Evolutionary conservation across 2,329 filamentous ascomycete species (phyloP), one percentile per base, ranked within the genome.

Genomic region (Talaromyces piceae): DNA sequence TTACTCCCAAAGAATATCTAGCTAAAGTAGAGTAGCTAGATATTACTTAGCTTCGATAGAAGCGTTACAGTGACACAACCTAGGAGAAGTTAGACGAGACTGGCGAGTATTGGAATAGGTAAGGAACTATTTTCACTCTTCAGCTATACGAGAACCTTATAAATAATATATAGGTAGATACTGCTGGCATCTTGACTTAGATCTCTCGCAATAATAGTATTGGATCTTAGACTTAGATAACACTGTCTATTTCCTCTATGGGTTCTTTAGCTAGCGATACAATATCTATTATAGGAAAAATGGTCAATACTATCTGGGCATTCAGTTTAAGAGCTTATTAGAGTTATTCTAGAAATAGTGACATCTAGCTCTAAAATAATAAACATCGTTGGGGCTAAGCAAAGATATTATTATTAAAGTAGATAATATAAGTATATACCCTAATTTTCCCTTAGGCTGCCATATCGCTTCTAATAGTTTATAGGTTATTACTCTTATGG

Each of bases 181-280:
- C 54, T 65, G 54, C 46, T 37, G 52, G 28, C 43, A 55, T 23
- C 33, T 28, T 25, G 58, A 58, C 8, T 7, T 51, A 26, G 52
- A 63, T 44, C 56, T 53, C 3, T 47, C 56, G 1, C 26, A 61
- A 53, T 45, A 31, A 54, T 59, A 55, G 12, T 33, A 23, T 11
- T 58, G 20, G 49, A 50, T 65, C 45, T 66, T 56, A 26, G 52
- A 65, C 54, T 61, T 55, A n/a, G 56, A 66, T 31, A 43, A 65
- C 55, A 63, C 55, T 13, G 50, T 65, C 31, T 49, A 52, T 23
- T 67, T 65, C 49, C 51, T 67, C 0, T 60, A 62, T 31, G 53
- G 49, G 4, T 53, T 62, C 27, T 47, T 51, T 28, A 39, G 58
- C 63, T 51, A 25, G 49, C 33, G 26, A 16, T 51, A 25, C 16